A percentile compares a stretch with the other conserved stretches of the same genome.
These are phyloP conservation scores for Leucosporidium yakuticum DNA, from an alignment of 768 basidiomycete species.

Conservation along the genomic window DNA sequence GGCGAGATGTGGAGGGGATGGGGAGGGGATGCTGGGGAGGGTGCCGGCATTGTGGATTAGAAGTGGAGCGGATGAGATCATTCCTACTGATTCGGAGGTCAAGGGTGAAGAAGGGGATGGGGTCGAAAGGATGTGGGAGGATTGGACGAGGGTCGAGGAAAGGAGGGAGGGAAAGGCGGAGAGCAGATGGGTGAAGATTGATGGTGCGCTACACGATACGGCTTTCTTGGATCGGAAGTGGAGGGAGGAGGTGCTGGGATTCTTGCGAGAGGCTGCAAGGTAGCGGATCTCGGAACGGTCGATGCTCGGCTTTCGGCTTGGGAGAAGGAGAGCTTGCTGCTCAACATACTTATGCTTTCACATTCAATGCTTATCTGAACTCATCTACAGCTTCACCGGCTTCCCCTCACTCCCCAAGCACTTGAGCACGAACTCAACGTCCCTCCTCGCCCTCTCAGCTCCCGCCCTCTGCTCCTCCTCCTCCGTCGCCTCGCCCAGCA, in stretches of 20 bases:
- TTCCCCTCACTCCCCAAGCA: not conserved
- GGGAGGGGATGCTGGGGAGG: constrained; percentile 11
- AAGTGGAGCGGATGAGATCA: constrained; percentile 51
- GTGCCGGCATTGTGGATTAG: constrained; percentile 43
- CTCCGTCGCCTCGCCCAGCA: not conserved
- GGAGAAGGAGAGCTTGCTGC: too few species aligned
- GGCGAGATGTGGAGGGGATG: not conserved
- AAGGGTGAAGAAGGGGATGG: constrained; percentile 35
- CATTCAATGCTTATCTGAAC: too few species aligned
- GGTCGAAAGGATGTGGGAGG: constrained; percentile 13
- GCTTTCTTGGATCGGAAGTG: constrained; percentile 42
- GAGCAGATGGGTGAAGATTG: constrained; percentile 41
- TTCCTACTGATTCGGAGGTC: constrained; percentile 47
- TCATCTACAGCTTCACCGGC: not conserved
- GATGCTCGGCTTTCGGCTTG: too few species aligned
- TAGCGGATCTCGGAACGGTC: too few species aligned
- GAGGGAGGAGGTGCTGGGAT: constrained; percentile 36
- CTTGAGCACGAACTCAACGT: not conserved
- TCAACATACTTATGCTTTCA: too few species aligned
- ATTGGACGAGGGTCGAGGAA: constrained; percentile 8
- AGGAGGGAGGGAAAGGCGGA: constrained; percentile 11
- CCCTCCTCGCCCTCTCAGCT: not conserved
- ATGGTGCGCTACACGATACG: constrained; percentile 46
- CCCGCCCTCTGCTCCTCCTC: not conserved
- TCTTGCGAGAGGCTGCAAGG: constrained; percentile 33